phyloP scores from a whole-genome alignment of 1,284 basidiomycete species.

The Apiotrichum siamense region DNA sequence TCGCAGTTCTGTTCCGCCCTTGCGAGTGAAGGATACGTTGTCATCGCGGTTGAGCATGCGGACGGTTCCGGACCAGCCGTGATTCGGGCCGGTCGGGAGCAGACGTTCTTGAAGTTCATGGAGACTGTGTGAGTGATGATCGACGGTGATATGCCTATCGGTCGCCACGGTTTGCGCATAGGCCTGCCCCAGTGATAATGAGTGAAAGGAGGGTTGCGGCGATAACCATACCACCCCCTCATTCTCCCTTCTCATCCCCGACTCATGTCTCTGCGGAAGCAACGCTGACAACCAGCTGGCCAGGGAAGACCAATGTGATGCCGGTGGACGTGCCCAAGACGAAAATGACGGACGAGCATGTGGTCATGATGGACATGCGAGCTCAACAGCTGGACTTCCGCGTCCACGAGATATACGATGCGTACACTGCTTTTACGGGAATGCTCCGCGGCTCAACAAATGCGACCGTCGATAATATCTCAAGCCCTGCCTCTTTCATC shows the following conservation, averaged over 20 bases:
- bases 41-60: constrained; percentile 68
- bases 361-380: constrained; percentile 49
- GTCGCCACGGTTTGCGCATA: too few relatives aligned
- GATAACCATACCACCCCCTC: too few relatives aligned
- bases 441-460: constrained; percentile 14
- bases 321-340: neutral
- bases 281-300: neutral
- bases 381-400: constrained; percentile 62
- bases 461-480: constrained; percentile 2
- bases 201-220: too few relatives aligned
- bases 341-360: neutral
- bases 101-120: constrained; percentile 46
- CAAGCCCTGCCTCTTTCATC: constrained; percentile 8
- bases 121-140: constrained; percentile 52
- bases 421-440: constrained; percentile 45
- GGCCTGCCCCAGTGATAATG: too few relatives aligned
- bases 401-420: constrained; percentile 59
- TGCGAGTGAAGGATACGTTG: constrained; percentile 67
- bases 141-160: too few relatives aligned
- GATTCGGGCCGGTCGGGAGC: constrained; percentile 18
- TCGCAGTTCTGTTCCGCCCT: constrained; percentile 60
- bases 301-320: neutral
- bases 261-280: neutral
- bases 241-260: too few relatives aligned
- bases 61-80: constrained; percentile 62